A percentile compares a stretch with the other conserved stretches of the same genome.
These are phyloP conservation scores for Claviceps arundinis DNA, from an alignment of 2,329 filamentous ascomycete genomes.

Conservation along the genomic window DNA sequence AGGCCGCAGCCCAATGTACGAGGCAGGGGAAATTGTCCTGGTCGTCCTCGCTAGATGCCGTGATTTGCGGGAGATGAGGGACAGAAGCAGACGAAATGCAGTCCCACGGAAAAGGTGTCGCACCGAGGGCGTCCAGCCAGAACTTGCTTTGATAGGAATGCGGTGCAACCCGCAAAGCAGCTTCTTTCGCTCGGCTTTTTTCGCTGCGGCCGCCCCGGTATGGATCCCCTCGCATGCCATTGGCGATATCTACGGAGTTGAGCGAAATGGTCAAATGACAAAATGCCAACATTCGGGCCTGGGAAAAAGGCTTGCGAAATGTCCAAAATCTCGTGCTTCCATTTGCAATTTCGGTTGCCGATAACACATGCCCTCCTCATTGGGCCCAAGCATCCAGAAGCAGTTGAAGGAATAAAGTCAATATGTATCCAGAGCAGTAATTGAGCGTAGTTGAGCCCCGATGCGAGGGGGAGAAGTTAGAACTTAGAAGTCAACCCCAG, in stretches of 20 bases:
- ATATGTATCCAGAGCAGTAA: too few species aligned
- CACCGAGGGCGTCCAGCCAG: background rate
- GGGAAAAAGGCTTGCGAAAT: background rate
- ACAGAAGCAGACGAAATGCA: too few species aligned
- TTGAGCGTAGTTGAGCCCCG: too few species aligned
- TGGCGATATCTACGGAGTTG: background rate
- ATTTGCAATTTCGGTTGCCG: constrained; percentile 3
- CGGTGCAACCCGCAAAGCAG: background rate
- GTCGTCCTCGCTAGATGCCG: too few species aligned
- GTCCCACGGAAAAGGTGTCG: too few species aligned
- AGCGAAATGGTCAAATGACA: background rate
- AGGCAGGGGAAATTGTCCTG: too few species aligned
- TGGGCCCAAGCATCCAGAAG: background rate
- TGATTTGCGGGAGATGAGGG: too few species aligned
- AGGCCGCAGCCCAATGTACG: too few species aligned
- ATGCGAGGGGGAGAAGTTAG: too few species aligned
- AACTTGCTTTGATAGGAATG: background rate
- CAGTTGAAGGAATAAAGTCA: too few species aligned
- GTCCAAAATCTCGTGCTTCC: background rate
- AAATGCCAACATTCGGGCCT: background rate
- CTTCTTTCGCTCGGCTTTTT: background rate
- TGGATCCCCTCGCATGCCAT: constrained; percentile 3
- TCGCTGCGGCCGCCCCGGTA: background rate
- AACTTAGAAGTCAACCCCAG: background rate
- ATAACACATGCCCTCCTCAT: background rate